Evolutionary conservation across 2,329 filamentous ascomycete genomes (phyloP).

Genomic region (Tolypocladium endophyticum): DNA sequence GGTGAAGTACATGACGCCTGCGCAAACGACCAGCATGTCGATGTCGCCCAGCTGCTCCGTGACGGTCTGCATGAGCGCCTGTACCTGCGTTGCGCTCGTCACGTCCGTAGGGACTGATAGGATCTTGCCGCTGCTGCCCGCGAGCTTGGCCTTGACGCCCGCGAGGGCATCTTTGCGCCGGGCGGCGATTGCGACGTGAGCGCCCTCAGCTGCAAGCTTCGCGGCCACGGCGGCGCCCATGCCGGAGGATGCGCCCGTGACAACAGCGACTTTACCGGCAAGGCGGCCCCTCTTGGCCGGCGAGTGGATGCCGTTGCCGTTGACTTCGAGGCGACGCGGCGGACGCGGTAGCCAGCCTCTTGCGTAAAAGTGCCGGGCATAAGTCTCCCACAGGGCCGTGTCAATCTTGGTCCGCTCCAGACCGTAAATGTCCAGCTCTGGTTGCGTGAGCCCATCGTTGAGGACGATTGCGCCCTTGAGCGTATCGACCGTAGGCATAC

Average conservation of each 20-base stretch:
- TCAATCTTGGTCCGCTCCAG: slow-evolving; percentile 61
- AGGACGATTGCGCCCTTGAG: slow-evolving; percentile 62
- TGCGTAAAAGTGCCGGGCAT: slow-evolving; percentile 70
- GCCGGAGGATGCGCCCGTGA: slow-evolving; percentile 72
- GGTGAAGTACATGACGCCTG: slow-evolving; percentile 82
- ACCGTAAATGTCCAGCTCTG: slow-evolving; percentile 40
- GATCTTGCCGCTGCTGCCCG: slow-evolving; percentile 48
- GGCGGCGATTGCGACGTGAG: slow-evolving; percentile 61
- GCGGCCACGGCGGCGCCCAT: slow-evolving; percentile 66
- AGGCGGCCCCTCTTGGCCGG: slow-evolving; percentile 42
- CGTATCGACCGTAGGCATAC: slow-evolving; percentile 68
- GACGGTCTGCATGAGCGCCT: slow-evolving; percentile 50
- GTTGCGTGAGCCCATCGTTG: slow-evolving; percentile 57
- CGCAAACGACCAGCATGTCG: slow-evolving; percentile 71
- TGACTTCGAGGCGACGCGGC: slow-evolving; percentile 36
- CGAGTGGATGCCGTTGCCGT: slow-evolving; percentile 13
- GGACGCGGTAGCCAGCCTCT: slow-evolving; percentile 63
- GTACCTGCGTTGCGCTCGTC: slow-evolving; percentile 54
- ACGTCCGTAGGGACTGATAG: slow-evolving; percentile 64
- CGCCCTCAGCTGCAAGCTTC: slow-evolving; percentile 60
- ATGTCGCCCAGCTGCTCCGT: slow-evolving; percentile 56
- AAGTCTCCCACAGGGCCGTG: slow-evolving; percentile 60
- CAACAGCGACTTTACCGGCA: slow-evolving; percentile 58
- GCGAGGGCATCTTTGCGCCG: slow-evolving; percentile 61
- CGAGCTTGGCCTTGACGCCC: slow-evolving; percentile 50